Evolutionary conservation across 2,329 filamentous ascomycete genomes (phyloP).

Genomic region (Ceratocystiopsis minuta): DNA sequence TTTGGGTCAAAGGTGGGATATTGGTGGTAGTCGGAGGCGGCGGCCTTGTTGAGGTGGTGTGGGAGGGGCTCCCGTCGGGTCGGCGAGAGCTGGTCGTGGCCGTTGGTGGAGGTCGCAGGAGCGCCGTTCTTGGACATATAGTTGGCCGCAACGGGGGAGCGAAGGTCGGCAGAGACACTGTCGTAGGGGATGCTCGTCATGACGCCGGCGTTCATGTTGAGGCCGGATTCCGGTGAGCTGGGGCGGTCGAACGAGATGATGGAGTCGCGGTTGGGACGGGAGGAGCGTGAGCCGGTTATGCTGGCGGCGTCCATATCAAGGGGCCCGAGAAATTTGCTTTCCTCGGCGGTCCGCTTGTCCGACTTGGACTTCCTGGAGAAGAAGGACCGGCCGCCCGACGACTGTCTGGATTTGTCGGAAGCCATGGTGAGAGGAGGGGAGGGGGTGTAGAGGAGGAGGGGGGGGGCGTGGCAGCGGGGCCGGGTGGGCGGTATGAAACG

Average conservation of each 20-base stretch:
- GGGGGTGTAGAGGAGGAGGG: slow-evolving; percentile 1
- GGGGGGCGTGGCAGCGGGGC: neutral
- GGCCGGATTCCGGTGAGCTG: slow-evolving; percentile 41
- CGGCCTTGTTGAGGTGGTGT: slow-evolving; percentile 65
- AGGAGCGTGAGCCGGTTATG: slow-evolving; percentile 48
- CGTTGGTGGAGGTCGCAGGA: neutral
- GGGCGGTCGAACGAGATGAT: slow-evolving; percentile 53
- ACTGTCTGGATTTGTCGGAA: slow-evolving; percentile 66
- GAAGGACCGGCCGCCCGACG: slow-evolving; percentile 50
- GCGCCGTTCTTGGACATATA: slow-evolving; percentile 39
- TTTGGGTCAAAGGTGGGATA: slow-evolving; percentile 57
- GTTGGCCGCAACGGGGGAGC: slow-evolving; percentile 54
- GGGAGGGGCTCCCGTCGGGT: slow-evolving; percentile 56
- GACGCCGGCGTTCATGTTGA: slow-evolving; percentile 62
- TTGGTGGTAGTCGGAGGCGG: slow-evolving; percentile 67
- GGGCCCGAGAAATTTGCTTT: slow-evolving; percentile 33
- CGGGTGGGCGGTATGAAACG: neutral
- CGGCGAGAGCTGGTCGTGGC: slow-evolving; percentile 36
- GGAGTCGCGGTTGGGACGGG: slow-evolving; percentile 59
- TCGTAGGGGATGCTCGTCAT: slow-evolving; percentile 85
- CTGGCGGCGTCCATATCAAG: slow-evolving; percentile 43
- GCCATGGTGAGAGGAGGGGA: slow-evolving; percentile 25
- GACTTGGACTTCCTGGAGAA: slow-evolving; percentile 77
- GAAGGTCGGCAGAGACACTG: slow-evolving; percentile 42
- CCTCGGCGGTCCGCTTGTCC: slow-evolving; percentile 43